These are phyloP conservation scores for Ammopiptanthus mongolicus DNA, from an alignment of 306 rosid genomes.

Conservation along the genomic window DNA sequence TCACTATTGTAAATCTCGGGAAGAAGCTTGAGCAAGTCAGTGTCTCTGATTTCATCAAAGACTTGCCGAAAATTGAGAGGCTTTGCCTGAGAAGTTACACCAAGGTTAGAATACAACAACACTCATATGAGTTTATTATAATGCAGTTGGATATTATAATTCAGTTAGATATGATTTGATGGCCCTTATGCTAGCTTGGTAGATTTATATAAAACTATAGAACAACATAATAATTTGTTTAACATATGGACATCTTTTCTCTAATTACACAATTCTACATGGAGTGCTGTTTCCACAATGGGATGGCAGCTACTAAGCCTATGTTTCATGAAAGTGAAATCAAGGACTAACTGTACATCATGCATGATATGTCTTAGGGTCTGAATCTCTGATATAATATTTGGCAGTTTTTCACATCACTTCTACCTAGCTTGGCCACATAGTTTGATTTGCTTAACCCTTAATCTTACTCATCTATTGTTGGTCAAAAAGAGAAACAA, in stretches of 20 bases:
- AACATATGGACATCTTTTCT: background rate
- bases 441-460: background rate
- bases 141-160: background rate
- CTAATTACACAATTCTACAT: background rate
- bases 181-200: background rate
- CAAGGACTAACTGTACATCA: background rate
- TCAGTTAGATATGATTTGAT: background rate
- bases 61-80: background rate
- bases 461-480: background rate
- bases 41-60: background rate
- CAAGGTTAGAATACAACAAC: slow-evolving; percentile 10
- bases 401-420: background rate
- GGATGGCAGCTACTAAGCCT: background rate
- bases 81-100: background rate
- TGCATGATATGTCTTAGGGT: background rate
- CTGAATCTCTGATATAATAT: background rate
- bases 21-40: background rate
- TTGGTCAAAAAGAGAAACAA: background rate
- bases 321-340: background rate
- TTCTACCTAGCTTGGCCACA: background rate
- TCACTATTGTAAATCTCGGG: too few species aligned
- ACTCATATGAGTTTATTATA: background rate
- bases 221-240: background rate
- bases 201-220: too few species aligned
- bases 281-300: background rate